Conservation (phyloP, 2,329 filamentous ascomycete species). For the Sarocladiaceae sp. region DNA sequence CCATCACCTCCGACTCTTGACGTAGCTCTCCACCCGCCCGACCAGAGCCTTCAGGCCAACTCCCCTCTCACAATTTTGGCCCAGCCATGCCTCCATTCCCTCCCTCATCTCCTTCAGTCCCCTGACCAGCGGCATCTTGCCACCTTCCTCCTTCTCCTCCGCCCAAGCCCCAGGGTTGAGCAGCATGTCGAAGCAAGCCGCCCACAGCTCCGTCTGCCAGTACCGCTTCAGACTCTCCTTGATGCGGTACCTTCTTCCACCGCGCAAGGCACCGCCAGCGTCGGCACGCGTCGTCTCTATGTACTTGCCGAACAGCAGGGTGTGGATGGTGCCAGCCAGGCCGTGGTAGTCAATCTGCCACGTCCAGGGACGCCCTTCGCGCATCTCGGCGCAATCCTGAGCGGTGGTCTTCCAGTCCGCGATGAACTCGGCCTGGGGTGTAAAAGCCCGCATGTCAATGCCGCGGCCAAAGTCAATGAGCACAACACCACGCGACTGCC, state of each 20-base stretch:
- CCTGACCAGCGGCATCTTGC: conserved; percentile 65
- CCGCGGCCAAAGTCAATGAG: conserved; percentile 93
- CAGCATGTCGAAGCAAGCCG: conserved; percentile 72
- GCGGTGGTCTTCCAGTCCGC: conserved; percentile 89
- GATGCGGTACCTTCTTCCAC: conserved; percentile 67
- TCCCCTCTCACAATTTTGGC: conserved; percentile 75
- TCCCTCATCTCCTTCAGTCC: conserved; percentile 64
- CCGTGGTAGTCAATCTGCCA: conserved; percentile 97
- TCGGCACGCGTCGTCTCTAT: conserved; percentile 68
- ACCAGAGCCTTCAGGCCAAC: conserved; percentile 65
- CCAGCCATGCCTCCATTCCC: conserved; percentile 79
- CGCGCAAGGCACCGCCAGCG: conserved; percentile 48
- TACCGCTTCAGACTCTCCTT: conserved; percentile 85
- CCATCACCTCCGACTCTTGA: conserved; percentile 28
- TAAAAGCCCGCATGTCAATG: conserved; percentile 88
- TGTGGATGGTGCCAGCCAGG: conserved; percentile 80
- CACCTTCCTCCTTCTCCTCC: conserved; percentile 47
- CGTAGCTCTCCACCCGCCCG: conserved; percentile 52
- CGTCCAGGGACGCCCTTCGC: conserved; percentile 90
- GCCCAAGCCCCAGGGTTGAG: conserved; percentile 67
- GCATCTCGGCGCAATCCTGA: conserved; percentile 92
- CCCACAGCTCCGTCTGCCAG: conserved; percentile 94
- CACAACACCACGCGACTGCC: conserved; percentile 71
- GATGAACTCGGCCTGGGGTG: conserved; percentile 68
- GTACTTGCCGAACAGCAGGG: conserved; percentile 88